Base-by-base conservation (phyloP, 2,329 filamentous ascomycete species). In the Stylonectria norvegica region DNA sequence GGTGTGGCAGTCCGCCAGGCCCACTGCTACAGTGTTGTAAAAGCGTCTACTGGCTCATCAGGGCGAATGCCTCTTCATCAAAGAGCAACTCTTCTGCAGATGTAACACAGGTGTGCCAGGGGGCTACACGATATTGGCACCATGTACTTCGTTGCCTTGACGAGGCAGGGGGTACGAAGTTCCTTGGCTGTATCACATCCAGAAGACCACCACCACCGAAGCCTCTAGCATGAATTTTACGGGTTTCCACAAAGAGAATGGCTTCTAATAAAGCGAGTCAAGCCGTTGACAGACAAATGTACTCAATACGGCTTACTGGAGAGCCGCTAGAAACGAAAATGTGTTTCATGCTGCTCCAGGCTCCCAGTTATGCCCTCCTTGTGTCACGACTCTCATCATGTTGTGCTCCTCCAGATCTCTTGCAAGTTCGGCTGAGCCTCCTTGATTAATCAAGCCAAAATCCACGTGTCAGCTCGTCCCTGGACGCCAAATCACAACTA, bases 71-170 rank as follows among this genome's bases (percentile, higher is more conserved):
- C n/a, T n/a, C n/a, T n/a, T n/a, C n/a, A n/a, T n/a, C n/a, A n/a
- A n/a, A 20, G 22, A 32, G 17, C 11, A 16, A 19, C 20, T 20
- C 17, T 31, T 18, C 29, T 17, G 39, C 34, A 42, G 32, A 15
- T 19, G 12, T 16, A 19, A 29, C 34, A 32, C 32, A 20, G 17
- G 20, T 8, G 23, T 20, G 20, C 20, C 31, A 17, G 17, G 23
- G 20, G 25, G 15, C 19, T 11, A n/a, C 30, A 23, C 17, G 18
- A 20, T 18, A 8, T 30, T 27, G 17, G 9, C 34, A 32, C 27
- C 29, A 20, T 31, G 14, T 25, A 37, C 34, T 34, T 36, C 28
- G 34, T 33, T 42, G 14, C n/a, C 9, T 18, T 28, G 14, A 3
- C 29, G 22, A 29, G 23, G 25, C 22, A 36, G 25, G 23, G 23